These are phyloP conservation scores for Casaregolazyma lundiana DNA, from an alignment of 1,139 yeast species.

Conservation along the genomic window DNA sequence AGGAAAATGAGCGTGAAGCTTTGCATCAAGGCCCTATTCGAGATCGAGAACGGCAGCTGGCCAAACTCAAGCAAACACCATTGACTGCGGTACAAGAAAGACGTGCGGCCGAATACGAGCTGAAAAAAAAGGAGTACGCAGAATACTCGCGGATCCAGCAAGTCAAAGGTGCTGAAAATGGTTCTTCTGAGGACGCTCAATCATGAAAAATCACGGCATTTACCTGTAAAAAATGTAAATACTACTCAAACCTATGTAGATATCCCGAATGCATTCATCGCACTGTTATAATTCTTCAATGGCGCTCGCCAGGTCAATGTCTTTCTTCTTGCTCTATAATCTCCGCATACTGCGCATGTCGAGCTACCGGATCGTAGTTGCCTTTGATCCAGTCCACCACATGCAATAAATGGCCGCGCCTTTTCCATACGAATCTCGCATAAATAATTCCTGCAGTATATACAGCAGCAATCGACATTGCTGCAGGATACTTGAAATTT, in stretches of 20 bases:
- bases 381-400: not conserved
- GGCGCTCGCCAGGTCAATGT: not conserved
- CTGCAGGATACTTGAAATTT: slow-evolving; percentile 30
- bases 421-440: slow-evolving; percentile 4
- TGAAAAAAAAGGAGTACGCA: slow-evolving; percentile 63
- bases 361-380: not conserved
- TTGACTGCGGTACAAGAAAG: slow-evolving; percentile 42
- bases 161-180: not conserved
- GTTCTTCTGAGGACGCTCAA: not conserved
- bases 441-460: slow-evolving; percentile 23
- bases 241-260: not conserved
- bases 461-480: slow-evolving; percentile 26
- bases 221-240: not conserved
- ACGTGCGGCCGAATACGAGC: slow-evolving; percentile 69
- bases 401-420: not conserved
- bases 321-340: not conserved
- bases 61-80: slow-evolving; percentile 34
- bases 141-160: slow-evolving; percentile 58
- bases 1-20: slow-evolving; percentile 60
- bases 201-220: not conserved
- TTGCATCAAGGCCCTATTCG: slow-evolving; percentile 76
- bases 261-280: too few species aligned
- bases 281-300: too few species aligned
- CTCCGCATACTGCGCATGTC: not conserved
- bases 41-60: slow-evolving; percentile 60